These are phyloP conservation scores for Pseudotulostoma volvatum DNA, from an alignment of 495 filamentous ascomycete genomes.

Conservation along the genomic window DNA sequence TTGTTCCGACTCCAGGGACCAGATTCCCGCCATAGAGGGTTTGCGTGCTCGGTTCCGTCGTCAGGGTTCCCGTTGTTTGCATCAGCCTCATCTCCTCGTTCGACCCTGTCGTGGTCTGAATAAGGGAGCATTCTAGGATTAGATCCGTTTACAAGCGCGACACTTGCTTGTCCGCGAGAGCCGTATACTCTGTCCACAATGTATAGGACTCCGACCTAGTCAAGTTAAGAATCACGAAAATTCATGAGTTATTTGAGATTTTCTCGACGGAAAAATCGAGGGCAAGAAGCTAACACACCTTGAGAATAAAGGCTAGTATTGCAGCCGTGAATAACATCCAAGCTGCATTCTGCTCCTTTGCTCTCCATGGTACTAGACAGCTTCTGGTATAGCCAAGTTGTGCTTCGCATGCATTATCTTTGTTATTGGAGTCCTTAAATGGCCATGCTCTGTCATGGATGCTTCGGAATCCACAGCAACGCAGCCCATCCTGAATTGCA, in stretches of 20 bases:
- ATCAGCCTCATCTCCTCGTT: no score
- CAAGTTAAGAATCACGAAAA: background rate
- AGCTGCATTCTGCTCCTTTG: slow-evolving; percentile 8
- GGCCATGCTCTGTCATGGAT: slow-evolving; percentile 42
- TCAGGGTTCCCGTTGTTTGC: no score
- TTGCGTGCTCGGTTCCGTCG: background rate
- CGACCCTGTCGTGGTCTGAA: no score
- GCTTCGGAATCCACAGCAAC: slow-evolving; percentile 47
- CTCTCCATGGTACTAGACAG: slow-evolving; percentile 16
- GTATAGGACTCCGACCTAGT: background rate
- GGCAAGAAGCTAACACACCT: slow-evolving; percentile 5
- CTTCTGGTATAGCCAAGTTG: slow-evolving; percentile 14
- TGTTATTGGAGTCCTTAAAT: slow-evolving; percentile 25
- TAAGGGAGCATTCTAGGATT: slow-evolving; percentile 4
- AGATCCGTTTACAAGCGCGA: background rate
- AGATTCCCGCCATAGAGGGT: background rate
- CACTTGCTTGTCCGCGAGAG: background rate
- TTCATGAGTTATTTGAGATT: background rate
- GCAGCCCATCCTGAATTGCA: slow-evolving; percentile 43
- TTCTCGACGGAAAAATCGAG: background rate
- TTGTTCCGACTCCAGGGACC: background rate
- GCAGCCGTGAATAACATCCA: slow-evolving; percentile 17
- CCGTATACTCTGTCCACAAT: background rate
- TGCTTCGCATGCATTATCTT: slow-evolving; percentile 16
- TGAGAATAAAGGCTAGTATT: slow-evolving; percentile 9